These are phyloP conservation scores for Actinomortierella ambigua DNA, from an alignment of 371 early-diverging fungal genomes.

Conservation along the genomic window DNA sequence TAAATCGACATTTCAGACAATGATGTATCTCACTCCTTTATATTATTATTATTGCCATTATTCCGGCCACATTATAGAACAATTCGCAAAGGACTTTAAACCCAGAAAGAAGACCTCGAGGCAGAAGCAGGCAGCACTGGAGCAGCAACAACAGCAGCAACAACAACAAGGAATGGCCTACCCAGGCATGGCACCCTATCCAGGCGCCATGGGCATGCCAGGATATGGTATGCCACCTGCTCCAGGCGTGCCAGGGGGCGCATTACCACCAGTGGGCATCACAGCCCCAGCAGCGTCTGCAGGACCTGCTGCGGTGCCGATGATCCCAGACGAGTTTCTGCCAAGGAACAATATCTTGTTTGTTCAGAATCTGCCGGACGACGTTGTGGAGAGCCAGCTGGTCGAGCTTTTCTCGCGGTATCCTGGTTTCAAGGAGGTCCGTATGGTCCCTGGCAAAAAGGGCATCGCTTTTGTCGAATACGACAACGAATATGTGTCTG, in stretches of 20 bases:
- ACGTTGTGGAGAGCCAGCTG: slow-evolving; percentile 65
- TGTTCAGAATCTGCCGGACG: slow-evolving; percentile 86
- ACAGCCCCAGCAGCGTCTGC: slow-evolving; percentile 12
- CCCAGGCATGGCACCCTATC: slow-evolving; percentile 3
- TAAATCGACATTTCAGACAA: not conserved
- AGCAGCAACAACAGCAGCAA: slow-evolving; percentile 46
- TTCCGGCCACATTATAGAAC: slow-evolving; percentile 21
- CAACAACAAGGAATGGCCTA: slow-evolving; percentile 22
- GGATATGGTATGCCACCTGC: slow-evolving; percentile 24
- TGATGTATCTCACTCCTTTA: not conserved
- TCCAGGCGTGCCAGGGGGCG: slow-evolving; percentile 10
- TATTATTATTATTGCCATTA: not conserved
- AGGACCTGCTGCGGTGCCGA: slow-evolving; percentile 36
- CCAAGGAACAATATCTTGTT: slow-evolving; percentile 91
- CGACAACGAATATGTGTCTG: slow-evolving; percentile 78
- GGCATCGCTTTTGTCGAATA: slow-evolving; percentile 97
- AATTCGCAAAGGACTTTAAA: slow-evolving; percentile 48
- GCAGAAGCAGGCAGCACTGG: slow-evolving; percentile 24
- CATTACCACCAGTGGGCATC: slow-evolving; percentile 9
- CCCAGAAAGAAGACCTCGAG: slow-evolving; percentile 44
- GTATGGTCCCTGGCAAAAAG: slow-evolving; percentile 83
- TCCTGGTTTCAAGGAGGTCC: slow-evolving; percentile 91
- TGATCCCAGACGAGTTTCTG: slow-evolving; percentile 72
- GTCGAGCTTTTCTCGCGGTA: slow-evolving; percentile 74
- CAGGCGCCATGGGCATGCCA: slow-evolving; percentile 17